Evolutionary conservation across 441 rosid species (phyloP), one percentile per base, ranked within the genome.

Genomic region (Bruguiera hainesii): DNA sequence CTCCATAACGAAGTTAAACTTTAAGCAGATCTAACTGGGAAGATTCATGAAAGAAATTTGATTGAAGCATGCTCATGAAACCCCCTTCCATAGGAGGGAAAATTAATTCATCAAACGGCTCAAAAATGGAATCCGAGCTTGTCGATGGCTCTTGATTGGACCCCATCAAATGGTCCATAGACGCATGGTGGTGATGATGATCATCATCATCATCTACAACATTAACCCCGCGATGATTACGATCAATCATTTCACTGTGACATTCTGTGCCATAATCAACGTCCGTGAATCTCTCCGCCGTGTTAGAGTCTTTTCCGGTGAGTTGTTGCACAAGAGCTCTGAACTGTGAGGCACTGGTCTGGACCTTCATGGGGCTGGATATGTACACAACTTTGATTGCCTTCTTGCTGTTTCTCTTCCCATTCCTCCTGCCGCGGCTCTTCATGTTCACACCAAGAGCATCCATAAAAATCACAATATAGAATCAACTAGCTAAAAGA

Each of bases 251-350:
- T 3, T 30, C 58, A 18, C 16, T 10, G 26, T 35, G 30, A 15
- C 37, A 6, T 1, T 29, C 48, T 28, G 1, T 46, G 15, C 19
- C 53, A 15, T 35, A 28, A 25, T 52, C 31, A 21, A 11, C 25
- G 20, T 76, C 73, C 76, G 60, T 66, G 18, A 72, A 71, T 33
- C 75, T 53, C 16, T 42, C 48, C 3, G 72, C 67, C 42, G 79
- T 64, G 63, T 89, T 88, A 2, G 91, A 87, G 68, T 91, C 86
- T 69, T 89, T 87, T 1, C 97, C 96, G 20, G 97, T 91, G 69
- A 91, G 97, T 63, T 89, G 87, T 73, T 91, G 97, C 5, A 91
- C 97, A 28, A 88, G 75, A 71, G 87, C 94, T 70, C 96, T 82
- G 28, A 91, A 91, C 65, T 85, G 74, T 1, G 97, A 82, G 7